Conservation (phyloP, 2,329 filamentous ascomycete species). For the Colletotrichum higginsianum region DNA sequence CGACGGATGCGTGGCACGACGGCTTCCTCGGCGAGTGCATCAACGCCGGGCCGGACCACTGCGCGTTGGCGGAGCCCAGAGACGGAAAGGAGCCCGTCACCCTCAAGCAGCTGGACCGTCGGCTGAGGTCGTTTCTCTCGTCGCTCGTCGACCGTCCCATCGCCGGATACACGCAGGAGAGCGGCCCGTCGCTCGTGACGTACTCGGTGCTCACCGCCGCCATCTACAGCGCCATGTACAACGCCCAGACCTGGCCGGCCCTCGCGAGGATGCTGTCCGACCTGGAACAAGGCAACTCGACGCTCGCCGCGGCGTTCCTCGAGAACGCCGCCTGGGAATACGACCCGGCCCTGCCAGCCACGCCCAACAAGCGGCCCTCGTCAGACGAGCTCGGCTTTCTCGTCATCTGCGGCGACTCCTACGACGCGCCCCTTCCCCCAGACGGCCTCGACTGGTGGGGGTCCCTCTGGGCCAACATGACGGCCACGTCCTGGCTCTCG, state of each 20-base stretch:
- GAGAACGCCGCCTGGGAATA: slow-evolving; percentile 58
- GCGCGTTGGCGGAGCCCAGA: slow-evolving; percentile 57
- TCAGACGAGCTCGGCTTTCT: slow-evolving; percentile 57
- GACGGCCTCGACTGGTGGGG: slow-evolving; percentile 62
- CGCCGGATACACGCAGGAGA: slow-evolving; percentile 54
- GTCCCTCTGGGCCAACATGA: slow-evolving; percentile 64
- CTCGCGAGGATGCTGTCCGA: slow-evolving; percentile 59
- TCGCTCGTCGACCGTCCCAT: slow-evolving; percentile 57
- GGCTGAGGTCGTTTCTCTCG: slow-evolving; percentile 57
- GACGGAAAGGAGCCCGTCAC: slow-evolving; percentile 49
- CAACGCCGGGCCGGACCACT: slow-evolving; percentile 61
- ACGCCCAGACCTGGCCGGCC: slow-evolving; percentile 58
- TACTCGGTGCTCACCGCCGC: slow-evolving; percentile 58
- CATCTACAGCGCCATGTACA: slow-evolving; percentile 62
- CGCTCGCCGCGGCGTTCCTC: slow-evolving; percentile 56
- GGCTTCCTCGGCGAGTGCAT: slow-evolving; percentile 67
- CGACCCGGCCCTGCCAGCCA: slow-evolving; percentile 54
- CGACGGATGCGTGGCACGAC: slow-evolving; percentile 64
- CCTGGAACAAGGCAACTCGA: slow-evolving; percentile 62
- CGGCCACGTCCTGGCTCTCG: slow-evolving; percentile 59
- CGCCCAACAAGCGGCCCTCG: slow-evolving; percentile 48
- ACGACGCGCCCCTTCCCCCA: slow-evolving; percentile 58
- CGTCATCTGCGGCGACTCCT: slow-evolving; percentile 63
- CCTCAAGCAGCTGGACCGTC: slow-evolving; percentile 53
- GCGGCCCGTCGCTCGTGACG: slow-evolving; percentile 61